A percentile compares a stretch with the other conserved stretches of the same genome.
Evolutionary conservation across 306 rosid species (phyloP).

Genomic region (Fragaria vesca): DNA sequence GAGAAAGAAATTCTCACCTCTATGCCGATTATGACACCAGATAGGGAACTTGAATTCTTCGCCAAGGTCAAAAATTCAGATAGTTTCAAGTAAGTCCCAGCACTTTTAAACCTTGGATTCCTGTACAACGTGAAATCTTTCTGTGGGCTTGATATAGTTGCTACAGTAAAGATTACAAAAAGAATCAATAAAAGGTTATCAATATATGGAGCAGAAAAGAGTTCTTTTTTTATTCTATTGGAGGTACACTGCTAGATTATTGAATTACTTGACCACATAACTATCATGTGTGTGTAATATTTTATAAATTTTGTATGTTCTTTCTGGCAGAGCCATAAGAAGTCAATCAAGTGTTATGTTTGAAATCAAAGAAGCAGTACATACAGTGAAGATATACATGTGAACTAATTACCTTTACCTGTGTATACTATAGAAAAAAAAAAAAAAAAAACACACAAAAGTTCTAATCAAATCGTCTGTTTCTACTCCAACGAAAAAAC

Average conservation of each 20-base stretch:
- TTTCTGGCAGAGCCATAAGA: background rate
- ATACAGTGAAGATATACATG: background rate
- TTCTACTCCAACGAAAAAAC: background rate
- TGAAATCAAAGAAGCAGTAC: background rate
- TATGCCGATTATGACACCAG: conserved; percentile 65
- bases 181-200: conserved; percentile 27
- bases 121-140: conserved; percentile 36
- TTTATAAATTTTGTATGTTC: background rate
- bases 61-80: conserved; percentile 76
- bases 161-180: conserved; percentile 46
- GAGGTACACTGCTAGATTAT: conserved; percentile 6
- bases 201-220: conserved; percentile 18
- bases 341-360: background rate
- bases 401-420: background rate
- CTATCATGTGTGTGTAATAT: background rate
- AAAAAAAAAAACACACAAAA: background rate
- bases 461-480: background rate
- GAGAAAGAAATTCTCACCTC: conserved; percentile 50
- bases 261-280: conserved; percentile 9
- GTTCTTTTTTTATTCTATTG: conserved; percentile 1
- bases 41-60: conserved; percentile 57
- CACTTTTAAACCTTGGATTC: conserved; percentile 48
- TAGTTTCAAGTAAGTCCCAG: conserved; percentile 50
- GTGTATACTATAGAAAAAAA: background rate
- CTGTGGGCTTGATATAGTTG: conserved; percentile 52